Percentiles rank a stretch among this genome's conserved stretches.
Conservation (phyloP, 345 rosid genomes). For the Streptanthus diversifolius region DNA sequence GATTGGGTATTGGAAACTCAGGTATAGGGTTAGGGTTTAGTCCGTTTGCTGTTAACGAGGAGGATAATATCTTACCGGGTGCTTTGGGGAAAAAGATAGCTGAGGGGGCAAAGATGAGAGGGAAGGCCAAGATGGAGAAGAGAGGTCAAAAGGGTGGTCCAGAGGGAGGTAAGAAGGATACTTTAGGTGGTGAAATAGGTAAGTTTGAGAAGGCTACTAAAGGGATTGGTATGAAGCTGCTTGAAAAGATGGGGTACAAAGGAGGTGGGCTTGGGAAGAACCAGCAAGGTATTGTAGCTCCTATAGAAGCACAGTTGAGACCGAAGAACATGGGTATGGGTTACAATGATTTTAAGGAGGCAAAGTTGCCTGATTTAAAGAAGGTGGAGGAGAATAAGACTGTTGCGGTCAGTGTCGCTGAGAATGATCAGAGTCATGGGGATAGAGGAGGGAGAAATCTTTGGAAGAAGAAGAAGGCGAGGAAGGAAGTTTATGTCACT, state of each 20-base stretch:
- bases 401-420: conserved; percentile 14
- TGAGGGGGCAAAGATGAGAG: conserved; percentile 71
- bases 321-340: conserved; percentile 97
- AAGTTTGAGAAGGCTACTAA: conserved; percentile 71
- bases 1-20: conserved; percentile 44
- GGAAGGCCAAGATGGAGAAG: conserved; percentile 55
- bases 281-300: conserved; percentile 79
- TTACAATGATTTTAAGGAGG: conserved; percentile 77
- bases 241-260: conserved; percentile 90
- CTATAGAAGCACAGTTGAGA: conserved; percentile 81
- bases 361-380: conserved; percentile 44
- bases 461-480: conserved; percentile 62
- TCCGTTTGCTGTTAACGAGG: conserved; percentile 27
- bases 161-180: conserved; percentile 50
- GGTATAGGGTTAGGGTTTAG: conserved; percentile 49
- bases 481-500: conserved; percentile 53
- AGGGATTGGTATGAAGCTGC: conserved; percentile 76
- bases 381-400: conserved; percentile 60
- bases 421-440: conserved; percentile 29
- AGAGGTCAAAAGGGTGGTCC: conserved; percentile 43
- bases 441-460: conserved; percentile 48
- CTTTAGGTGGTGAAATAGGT: conserved; percentile 49
- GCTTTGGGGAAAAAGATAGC: conserved; percentile 70
- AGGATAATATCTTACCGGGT: conserved; percentile 51
- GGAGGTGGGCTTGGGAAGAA: conserved; percentile 91